Evolutionary conservation across 179 eudicot genomes (phyloP), one percentile per base, ranked within the genome.

Genomic region (Corrigiola litoralis): DNA sequence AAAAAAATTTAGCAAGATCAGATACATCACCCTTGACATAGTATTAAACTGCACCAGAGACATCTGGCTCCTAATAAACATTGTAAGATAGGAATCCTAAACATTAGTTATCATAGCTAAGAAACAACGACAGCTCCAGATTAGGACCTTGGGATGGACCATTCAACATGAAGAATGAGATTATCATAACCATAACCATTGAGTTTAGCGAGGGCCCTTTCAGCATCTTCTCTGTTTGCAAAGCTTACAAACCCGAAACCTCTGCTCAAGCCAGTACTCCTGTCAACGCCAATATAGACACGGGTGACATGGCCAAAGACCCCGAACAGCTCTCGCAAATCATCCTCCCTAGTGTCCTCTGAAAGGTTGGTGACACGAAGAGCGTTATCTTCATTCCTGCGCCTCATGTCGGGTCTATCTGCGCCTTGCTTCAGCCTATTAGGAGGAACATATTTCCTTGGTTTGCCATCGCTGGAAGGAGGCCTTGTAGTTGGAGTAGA

Each of bases 111-210:
- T n/a, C n/a, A n/a, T n/a, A n/a, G n/a, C n/a, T n/a, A n/a, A n/a
- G 18, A 5, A 25, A 1, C 13, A n/a, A n/a, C 8, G 1, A 37
- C 13, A 3, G 25, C 20, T 50, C 54, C 74, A 80, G 75, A 75
- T 45, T n/a, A n/a, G n/a, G n/a, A n/a, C 63, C 96, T 84, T 2
- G 90, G 92, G 12, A 87, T 79, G 32, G 90, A 77, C 90, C 92
- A 89, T 64, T 89, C 90, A 52, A 86, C 92, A 18, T 85, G 71
- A 18, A 88, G 85, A 56, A 88, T 88, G 65, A 88, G 89, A 68
- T 78, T 88, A 63, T 88, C 96, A 49, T 88, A 88, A 40, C 96
- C 96, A 81, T 88, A 88, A 29, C 96, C 96, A 72, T 88, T 88
- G 27, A 88, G 96, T 50, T 88, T 88, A 51, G 65, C 73, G 64